Evolutionary conservation across 2,329 filamentous ascomycete genomes (phyloP).

Genomic region (Neospermospora avenae): DNA sequence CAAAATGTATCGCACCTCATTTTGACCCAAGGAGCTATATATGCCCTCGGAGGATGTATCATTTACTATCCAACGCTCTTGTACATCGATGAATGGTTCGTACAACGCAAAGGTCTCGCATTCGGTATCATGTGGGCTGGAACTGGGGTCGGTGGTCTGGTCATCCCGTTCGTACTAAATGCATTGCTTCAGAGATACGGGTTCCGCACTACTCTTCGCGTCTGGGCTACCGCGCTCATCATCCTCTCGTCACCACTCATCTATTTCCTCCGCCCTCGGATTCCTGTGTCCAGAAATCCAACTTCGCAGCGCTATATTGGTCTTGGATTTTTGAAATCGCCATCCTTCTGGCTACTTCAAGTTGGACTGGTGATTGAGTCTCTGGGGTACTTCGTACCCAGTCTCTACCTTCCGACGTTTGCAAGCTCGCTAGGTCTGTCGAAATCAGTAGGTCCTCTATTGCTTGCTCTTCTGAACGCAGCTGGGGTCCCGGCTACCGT

Average conservation of each 20-base stretch:
- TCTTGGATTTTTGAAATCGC: slow-evolving; percentile 43
- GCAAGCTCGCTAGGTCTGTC: slow-evolving; percentile 63
- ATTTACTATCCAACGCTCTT: slow-evolving; percentile 54
- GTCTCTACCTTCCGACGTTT: slow-evolving; percentile 61
- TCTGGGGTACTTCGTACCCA: slow-evolving; percentile 49
- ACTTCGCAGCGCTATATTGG: slow-evolving; percentile 41
- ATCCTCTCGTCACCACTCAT: slow-evolving; percentile 52
- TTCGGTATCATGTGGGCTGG: slow-evolving; percentile 52
- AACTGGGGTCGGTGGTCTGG: slow-evolving; percentile 48
- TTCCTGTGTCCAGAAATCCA: slow-evolving; percentile 39
- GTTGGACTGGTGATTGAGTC: slow-evolving; percentile 46
- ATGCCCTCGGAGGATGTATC: slow-evolving; percentile 54
- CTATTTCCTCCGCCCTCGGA: too few species aligned
- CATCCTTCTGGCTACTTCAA: slow-evolving; percentile 46
- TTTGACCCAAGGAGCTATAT: slow-evolving; percentile 58
- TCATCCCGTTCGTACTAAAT: slow-evolving; percentile 52
- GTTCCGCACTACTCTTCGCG: slow-evolving; percentile 51
- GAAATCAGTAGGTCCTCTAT: slow-evolving; percentile 58
- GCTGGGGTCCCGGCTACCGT: too few species aligned
- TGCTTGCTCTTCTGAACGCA: slow-evolving; percentile 49
- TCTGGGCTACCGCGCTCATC: slow-evolving; percentile 51
- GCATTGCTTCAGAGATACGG: slow-evolving; percentile 49
- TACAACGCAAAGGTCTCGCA: slow-evolving; percentile 54
- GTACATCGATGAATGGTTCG: slow-evolving; percentile 62
- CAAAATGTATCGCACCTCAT: slow-evolving; percentile 52